A percentile compares a stretch with the other conserved stretches of the same genome.
These are phyloP conservation scores for Lactifluus volemus DNA, from an alignment of 768 basidiomycete genomes.

Conservation along the genomic window DNA sequence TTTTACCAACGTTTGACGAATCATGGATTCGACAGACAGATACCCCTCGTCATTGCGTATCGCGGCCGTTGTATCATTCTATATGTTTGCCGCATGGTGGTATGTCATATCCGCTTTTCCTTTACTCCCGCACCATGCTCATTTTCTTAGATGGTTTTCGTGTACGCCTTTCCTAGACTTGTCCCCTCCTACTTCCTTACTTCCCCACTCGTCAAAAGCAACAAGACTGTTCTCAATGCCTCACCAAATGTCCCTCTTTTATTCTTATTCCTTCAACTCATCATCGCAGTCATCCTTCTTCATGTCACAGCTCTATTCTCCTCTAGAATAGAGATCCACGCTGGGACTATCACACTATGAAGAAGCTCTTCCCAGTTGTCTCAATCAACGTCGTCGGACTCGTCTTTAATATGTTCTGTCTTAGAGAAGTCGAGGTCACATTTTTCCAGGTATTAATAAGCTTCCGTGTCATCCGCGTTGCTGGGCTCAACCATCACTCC, in stretches of 20 bases:
- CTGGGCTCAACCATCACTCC: background rate
- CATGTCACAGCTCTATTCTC: conserved; percentile 43
- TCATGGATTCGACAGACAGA: conserved; percentile 28
- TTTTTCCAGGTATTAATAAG: conserved; percentile 57
- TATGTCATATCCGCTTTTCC: conserved; percentile 31
- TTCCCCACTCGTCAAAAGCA: conserved; percentile 33
- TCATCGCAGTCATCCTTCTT: conserved; percentile 58
- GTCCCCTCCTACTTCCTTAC: conserved; percentile 5
- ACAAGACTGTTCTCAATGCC: conserved; percentile 65
- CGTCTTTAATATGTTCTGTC: conserved; percentile 71
- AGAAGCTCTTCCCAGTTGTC: conserved; percentile 54
- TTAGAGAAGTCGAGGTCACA: conserved; percentile 69
- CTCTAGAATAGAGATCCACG: conserved; percentile 47
- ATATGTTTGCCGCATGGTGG: conserved; percentile 67
- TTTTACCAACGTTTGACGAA: background rate
- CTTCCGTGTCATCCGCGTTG: background rate
- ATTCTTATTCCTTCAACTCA: conserved; percentile 60
- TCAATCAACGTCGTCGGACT: conserved; percentile 66
- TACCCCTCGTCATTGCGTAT: conserved; percentile 39
- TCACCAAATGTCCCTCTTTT: conserved; percentile 58
- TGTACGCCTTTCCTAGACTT: conserved; percentile 26
- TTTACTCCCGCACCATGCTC: background rate
- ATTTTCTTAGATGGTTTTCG: conserved; percentile 40
- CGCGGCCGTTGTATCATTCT: conserved; percentile 66
- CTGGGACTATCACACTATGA: conserved; percentile 41